Evolutionary conservation across 2,329 filamentous ascomycete species (phyloP), one percentile per base, ranked within the genome.

Genomic region (Colletotrichum eleusines): DNA sequence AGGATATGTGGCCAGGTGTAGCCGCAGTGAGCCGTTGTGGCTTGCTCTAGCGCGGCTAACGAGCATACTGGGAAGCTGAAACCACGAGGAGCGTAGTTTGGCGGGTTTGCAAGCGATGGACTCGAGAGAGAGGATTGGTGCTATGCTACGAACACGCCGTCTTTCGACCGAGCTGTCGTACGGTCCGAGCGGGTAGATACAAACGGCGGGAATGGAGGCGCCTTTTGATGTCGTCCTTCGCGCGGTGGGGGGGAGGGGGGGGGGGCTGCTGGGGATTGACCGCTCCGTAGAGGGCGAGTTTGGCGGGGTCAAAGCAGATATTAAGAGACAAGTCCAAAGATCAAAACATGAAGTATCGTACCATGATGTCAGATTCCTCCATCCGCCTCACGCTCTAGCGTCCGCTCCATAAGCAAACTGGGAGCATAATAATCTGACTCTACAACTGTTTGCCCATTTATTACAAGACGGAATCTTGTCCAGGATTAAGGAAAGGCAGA

Each of bases 21-120:
- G 14, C 33, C 31, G 23, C n/a, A 31, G 12, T 44, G 46, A 53
- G 64, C 64, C 57, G 64, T 61, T 62, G 64, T 54, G 64, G 64
- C 64, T 66, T 66, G 48, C 9, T 11, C 16, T 66, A 66, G 64
- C 20, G 20, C 35, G n/a, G 7, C 16, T 20, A 7, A 40, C 46
- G n/a, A 33, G 33, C 7, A 38, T 5, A 11, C 20, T 33, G 33
- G 26, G 33, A 42, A 26, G 50, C 26, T 23, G n/a, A 33, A 20
- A 55, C 33, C 38, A 35, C 38, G 35, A 46, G 16, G 38, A 33
- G 18, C 2, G 28, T 42, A 14, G 35, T 53, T n/a, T 3, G 33
- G 31, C 3, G 9, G 35, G 35, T 40, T 26, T 35, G 33, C 18
- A 31, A 35, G 44, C 44, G 14, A 61, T 26, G 44, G 2, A 20